These are phyloP conservation scores for Solanum pennellii DNA, from an alignment of 257 asterid species.

Conservation along the genomic window DNA sequence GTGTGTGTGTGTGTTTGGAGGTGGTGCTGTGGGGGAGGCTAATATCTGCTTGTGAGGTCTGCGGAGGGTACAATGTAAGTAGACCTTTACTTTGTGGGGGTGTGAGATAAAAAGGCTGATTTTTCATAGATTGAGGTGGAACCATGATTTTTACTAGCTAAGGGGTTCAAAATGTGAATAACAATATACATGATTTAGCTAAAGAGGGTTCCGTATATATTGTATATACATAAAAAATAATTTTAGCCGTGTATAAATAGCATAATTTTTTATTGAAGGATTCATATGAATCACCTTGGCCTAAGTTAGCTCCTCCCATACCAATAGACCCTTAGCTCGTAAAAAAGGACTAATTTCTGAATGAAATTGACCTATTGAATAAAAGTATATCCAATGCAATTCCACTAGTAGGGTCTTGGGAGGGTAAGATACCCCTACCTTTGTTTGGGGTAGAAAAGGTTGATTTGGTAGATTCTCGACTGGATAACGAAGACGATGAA, in stretches of 20 bases:
- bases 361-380: not conserved
- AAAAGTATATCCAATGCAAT: not conserved
- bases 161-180: not conserved
- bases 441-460: not conserved
- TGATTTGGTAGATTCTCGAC: not conserved
- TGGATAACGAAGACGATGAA: not conserved
- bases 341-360: too few species aligned
- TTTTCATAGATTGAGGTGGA: not conserved
- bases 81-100: too few species aligned
- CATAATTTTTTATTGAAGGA: not conserved
- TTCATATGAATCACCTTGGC: not conserved
- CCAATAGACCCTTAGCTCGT: not conserved
- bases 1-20: not conserved
- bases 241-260: not conserved
- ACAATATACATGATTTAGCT: not conserved
- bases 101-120: too few species aligned
- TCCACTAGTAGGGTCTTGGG: not conserved
- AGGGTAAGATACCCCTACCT: not conserved
- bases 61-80: not conserved
- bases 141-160: not conserved
- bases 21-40: too few species aligned
- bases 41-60: not conserved
- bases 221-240: not conserved
- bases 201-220: not conserved
- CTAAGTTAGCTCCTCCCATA: not conserved